Percentiles rank a stretch among this genome's conserved stretches.
Evolutionary conservation across 148 eudicot genomes (phyloP).

Genomic region (Camellia lanceoleosa): DNA sequence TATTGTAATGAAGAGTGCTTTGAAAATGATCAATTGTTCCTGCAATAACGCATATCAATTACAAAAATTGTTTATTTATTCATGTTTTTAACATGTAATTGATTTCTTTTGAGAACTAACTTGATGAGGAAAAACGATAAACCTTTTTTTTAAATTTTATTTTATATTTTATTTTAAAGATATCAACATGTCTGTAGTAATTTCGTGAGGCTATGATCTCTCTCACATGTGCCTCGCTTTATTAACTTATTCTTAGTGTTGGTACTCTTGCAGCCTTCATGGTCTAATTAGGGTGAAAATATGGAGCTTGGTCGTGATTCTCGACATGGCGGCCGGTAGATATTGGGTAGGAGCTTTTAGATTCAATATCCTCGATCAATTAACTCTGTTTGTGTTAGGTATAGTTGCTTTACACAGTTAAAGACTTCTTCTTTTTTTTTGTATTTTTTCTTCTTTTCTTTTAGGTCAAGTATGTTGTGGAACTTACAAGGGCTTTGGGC

Average conservation of each 20-base stretch:
- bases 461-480: slow-evolving; percentile 97
- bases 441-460: slow-evolving; percentile 1
- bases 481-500: slow-evolving; percentile 92
- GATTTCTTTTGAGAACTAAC: background rate
- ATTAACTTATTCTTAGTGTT: background rate
- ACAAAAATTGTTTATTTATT: background rate
- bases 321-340: slow-evolving; percentile 95
- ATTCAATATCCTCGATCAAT: background rate
- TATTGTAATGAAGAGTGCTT: background rate
- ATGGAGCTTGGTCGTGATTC: slow-evolving; percentile 99
- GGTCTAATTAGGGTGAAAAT: slow-evolving; percentile 96
- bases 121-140: background rate
- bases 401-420: background rate
- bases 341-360: slow-evolving; percentile 5
- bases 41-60: background rate
- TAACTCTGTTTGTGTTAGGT: background rate
- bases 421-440: background rate
- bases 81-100: background rate
- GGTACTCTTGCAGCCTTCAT: slow-evolving; percentile 69
- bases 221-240: background rate
- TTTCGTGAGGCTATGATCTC: too few species aligned
- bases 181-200: background rate
- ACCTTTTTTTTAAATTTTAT: background rate
- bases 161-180: background rate
- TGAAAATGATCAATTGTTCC: background rate